Conservation (phyloP, 2,329 filamentous ascomycete genomes). For the Penicillium sp. region DNA sequence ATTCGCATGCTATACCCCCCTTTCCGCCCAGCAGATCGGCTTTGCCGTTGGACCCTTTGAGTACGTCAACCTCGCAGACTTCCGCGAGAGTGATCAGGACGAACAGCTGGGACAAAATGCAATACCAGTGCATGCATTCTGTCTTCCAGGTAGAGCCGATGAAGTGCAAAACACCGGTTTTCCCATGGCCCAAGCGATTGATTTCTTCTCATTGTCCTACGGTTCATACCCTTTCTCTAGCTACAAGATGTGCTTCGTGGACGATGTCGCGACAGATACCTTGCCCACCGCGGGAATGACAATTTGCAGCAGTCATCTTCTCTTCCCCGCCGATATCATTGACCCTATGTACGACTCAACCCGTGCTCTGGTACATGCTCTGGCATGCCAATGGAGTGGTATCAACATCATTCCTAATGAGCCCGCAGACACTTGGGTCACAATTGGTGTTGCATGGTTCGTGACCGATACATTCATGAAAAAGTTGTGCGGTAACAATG, state of each 20-base stretch:
- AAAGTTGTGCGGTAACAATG: conserved; percentile 88
- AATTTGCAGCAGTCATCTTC: conserved; percentile 81
- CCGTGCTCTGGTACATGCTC: conserved; percentile 75
- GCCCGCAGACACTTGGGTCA: conserved; percentile 81
- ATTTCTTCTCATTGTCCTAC: conserved; percentile 86
- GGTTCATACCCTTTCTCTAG: conserved; percentile 88
- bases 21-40: conserved; percentile 85
- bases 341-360: conserved; percentile 84
- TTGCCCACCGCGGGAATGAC: conserved; percentile 80
- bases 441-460: conserved; percentile 87
- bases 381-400: conserved; percentile 92
- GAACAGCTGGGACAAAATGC: conserved; percentile 87
- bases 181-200: conserved; percentile 81
- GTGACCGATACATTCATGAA: conserved; percentile 94
- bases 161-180: conserved; percentile 87
- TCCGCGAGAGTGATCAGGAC: conserved; percentile 86
- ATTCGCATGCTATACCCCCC: conserved; percentile 74
- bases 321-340: conserved; percentile 83
- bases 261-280: conserved; percentile 78
- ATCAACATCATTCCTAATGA: conserved; percentile 87
- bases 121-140: conserved; percentile 88
- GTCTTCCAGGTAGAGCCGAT: conserved; percentile 77
- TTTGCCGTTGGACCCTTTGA: conserved; percentile 96
- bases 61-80: conserved; percentile 85
- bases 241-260: conserved; percentile 92